These are phyloP conservation scores for Ceriops decandra DNA, from an alignment of 345 rosid genomes.

Conservation along the genomic window DNA sequence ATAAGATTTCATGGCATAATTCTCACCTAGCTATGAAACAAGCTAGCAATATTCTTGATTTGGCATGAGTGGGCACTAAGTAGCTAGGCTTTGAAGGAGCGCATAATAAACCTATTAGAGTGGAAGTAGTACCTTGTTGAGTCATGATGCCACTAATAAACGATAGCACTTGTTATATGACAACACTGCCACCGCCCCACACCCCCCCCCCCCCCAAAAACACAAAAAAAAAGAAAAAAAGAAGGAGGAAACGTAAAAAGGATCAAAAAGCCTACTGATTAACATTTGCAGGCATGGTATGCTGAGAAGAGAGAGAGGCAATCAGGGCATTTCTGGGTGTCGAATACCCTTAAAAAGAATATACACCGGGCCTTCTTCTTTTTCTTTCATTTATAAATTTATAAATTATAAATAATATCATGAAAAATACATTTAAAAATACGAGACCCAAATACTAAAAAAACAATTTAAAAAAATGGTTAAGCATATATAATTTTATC, in stretches of 20 bases:
- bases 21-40: neutral
- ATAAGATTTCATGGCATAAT: neutral
- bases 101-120: constrained; percentile 8
- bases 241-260: no score
- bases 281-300: no score
- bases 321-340: constrained; percentile 10
- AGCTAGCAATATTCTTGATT: constrained; percentile 1
- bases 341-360: constrained; percentile 19
- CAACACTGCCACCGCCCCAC: neutral
- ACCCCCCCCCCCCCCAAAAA: no score
- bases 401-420: no score
- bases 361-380: neutral
- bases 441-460: no score
- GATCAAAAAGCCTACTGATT: no score
- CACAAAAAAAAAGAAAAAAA: no score
- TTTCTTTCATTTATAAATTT: no score
- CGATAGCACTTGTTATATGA: neutral
- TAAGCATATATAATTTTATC: no score
- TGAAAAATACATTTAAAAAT: no score
- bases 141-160: constrained; percentile 1
- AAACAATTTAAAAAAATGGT: no score
- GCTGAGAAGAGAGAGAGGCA: neutral
- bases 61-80: constrained; percentile 7
- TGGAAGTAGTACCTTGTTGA: constrained; percentile 3
- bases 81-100: constrained; percentile 5